Base-by-base conservation (phyloP, 208 protist genomes). In the Crithidia expoeki region DNA sequence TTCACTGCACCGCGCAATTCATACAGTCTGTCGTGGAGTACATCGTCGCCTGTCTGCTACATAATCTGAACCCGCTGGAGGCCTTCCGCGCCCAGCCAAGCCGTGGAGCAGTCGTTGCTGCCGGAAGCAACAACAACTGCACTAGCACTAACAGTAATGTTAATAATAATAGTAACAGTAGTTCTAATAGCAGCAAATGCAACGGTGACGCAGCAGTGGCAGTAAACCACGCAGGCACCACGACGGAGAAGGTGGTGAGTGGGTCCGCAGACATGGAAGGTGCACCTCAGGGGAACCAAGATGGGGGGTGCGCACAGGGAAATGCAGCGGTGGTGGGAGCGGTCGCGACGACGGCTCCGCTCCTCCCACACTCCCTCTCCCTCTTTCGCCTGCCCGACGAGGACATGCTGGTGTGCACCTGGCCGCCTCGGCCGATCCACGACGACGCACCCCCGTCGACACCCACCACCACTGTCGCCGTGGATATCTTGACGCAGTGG, bases 371-470 rank as follows among this genome's bases (percentile, higher is more conserved):
- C 21, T 49, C 68, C 19, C 28, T 63, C 17, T 65, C 53, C 27
- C 51, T 65, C 53, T 50, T 80, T 19, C 79, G 73, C 27, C 57
- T 86, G 34, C 74, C 72, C 2, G 81, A 83, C 47, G 80, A 79
- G 50, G 56, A 74, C 42, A 80, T 81, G 49, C 68, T 90, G 14
- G 81, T 90, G 17, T 68, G 80, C 53, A 47, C 70, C 27, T 86
- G 80, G 81, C 84, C 78, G n/a, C 71, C 57, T 36, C 53, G 57
- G 12, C 23, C n/a, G 50, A 42, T 16, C 46, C 16, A 10, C 40
- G 42, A 27, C 2, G 28, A 21, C 28, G 28, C 17, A 14, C 23
- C 21, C 21, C 17, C 21, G 6, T 38, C 34, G 19, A 1, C 51
- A 4, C 12, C 36, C 33, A 32, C 58, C 40, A 34, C 16, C 2